Evolutionary conservation across 192 early-diverging fungal species (phyloP).

Genomic region (Piromyces finnis): DNA sequence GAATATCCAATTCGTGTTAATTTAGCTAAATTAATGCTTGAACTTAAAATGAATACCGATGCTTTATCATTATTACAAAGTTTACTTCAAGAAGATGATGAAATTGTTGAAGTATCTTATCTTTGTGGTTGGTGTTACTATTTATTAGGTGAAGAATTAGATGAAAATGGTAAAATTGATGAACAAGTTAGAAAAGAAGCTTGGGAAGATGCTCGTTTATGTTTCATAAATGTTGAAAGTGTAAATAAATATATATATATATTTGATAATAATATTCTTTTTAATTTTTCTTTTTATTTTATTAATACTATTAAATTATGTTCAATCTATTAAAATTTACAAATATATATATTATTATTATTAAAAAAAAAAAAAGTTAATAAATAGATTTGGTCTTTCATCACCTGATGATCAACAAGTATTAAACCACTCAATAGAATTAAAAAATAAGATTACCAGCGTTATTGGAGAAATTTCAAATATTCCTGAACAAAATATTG

Average conservation of each 20-base stretch:
- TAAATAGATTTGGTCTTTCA: background rate
- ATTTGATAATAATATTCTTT: no score
- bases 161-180: slow-evolving; percentile 3
- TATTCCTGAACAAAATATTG: background rate
- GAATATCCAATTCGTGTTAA: slow-evolving; percentile 69
- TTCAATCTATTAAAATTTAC: no score
- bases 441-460: background rate
- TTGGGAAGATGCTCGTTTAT: slow-evolving; percentile 40
- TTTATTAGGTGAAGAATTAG: slow-evolving; percentile 21
- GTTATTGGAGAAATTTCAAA: background rate
- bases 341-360: no score
- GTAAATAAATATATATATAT: background rate
- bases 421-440: background rate
- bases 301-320: no score
- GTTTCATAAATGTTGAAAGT: background rate
- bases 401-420: background rate
- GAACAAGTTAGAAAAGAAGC: slow-evolving; percentile 28
- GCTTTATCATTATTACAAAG: slow-evolving; percentile 63
- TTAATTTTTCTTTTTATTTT: no score
- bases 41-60: slow-evolving; percentile 57
- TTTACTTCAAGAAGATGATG: slow-evolving; percentile 78
- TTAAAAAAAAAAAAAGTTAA: background rate
- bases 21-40: slow-evolving; percentile 68
- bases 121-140: slow-evolving; percentile 89
- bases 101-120: slow-evolving; percentile 84